phyloP scores from a whole-genome alignment of 164 flowering plant species.

The Nymphaea thermarum region DNA sequence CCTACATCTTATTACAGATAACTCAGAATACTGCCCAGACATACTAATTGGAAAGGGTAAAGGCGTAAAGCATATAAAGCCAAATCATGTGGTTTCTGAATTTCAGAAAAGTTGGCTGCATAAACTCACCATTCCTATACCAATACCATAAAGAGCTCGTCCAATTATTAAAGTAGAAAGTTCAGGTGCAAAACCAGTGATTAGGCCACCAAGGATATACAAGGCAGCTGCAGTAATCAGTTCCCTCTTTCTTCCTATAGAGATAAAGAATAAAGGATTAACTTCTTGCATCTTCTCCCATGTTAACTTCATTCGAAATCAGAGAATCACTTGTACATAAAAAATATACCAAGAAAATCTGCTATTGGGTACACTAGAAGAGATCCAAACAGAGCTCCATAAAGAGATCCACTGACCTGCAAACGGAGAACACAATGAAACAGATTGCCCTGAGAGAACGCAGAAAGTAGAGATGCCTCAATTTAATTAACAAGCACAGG shows the following conservation, averaged over 20 bases:
- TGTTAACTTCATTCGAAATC: background rate
- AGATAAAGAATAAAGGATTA: background rate
- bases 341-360: slow-evolving; percentile 72
- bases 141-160: slow-evolving; percentile 77
- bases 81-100: no score
- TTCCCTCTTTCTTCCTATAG: slow-evolving; percentile 75
- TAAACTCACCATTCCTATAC: slow-evolving; percentile 80
- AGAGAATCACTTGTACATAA: background rate
- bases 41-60: no score
- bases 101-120: background rate
- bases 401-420: slow-evolving; percentile 92
- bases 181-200: slow-evolving; percentile 60
- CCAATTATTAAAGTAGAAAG: slow-evolving; percentile 62
- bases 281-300: background rate
- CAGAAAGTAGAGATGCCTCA: background rate
- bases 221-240: slow-evolving; percentile 57
- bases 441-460: background rate
- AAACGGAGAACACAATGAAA: slow-evolving; percentile 3
- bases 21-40: no score
- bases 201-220: slow-evolving; percentile 50
- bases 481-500: background rate
- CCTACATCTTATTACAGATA: no score
- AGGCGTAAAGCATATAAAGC: no score
- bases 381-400: slow-evolving; percentile 95
- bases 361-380: slow-evolving; percentile 71